Evolutionary conservation across 345 rosid species (phyloP).

Genomic region (Passiflora organensis): DNA sequence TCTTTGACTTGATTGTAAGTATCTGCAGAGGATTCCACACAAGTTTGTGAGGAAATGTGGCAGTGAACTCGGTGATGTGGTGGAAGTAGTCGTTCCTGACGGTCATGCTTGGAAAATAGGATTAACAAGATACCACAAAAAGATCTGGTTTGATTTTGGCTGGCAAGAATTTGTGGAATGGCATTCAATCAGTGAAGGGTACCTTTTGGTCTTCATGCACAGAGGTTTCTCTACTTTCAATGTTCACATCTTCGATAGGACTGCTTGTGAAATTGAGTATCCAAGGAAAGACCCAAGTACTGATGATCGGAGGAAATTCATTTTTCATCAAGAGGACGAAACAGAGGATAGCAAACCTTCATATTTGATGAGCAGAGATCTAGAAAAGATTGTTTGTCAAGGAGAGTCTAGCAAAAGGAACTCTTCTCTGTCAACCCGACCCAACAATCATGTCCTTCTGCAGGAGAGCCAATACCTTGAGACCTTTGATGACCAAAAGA

Average conservation of each 20-base stretch:
- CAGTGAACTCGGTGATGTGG: background rate
- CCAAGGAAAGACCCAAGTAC: background rate
- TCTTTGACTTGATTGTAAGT: background rate
- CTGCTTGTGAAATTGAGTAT: slow-evolving; percentile 5
- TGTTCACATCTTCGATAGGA: slow-evolving; percentile 11
- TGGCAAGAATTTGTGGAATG: slow-evolving; percentile 16
- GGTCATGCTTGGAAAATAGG: slow-evolving; percentile 1
- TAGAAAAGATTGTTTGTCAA: background rate
- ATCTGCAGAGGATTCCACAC: slow-evolving; percentile 1
- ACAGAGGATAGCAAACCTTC: background rate
- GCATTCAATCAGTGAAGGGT: background rate
- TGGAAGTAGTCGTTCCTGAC: background rate
- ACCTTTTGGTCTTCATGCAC: slow-evolving; percentile 10
- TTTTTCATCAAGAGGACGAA: background rate
- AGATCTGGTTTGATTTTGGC: slow-evolving; percentile 8
- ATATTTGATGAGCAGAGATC: background rate
- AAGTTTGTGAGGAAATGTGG: background rate
- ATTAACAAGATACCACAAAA: background rate
- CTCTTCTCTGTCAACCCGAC: slow-evolving; percentile 12
- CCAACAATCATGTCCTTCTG: background rate
- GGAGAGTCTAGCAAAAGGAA: slow-evolving; percentile 14
- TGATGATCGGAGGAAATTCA: background rate
- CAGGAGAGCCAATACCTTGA: background rate
- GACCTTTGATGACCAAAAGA: background rate
- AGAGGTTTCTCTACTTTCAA: slow-evolving; percentile 5